Conservation (phyloP, 257 asterid genomes). For the Solanum sparsipilum region DNA sequence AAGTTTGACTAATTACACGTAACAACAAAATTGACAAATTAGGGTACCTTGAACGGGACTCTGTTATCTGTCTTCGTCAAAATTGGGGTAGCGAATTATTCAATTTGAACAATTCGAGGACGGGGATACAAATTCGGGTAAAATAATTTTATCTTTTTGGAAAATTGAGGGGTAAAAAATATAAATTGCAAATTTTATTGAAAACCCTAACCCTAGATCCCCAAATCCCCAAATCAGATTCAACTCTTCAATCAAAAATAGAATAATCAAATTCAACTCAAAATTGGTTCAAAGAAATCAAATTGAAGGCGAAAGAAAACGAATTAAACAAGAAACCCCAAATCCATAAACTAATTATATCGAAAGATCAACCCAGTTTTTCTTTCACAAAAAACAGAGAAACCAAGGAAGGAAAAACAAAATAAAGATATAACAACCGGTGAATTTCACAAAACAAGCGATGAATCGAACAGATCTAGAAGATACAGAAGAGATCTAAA, state of each 20-base stretch:
- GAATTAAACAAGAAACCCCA: neutral
- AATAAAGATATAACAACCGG: neutral
- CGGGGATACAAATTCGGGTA: neutral
- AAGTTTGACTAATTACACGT: neutral
- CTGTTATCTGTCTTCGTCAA: neutral
- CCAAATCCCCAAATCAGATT: conserved; percentile 6
- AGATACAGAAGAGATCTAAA: neutral
- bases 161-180: neutral
- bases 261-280: neutral
- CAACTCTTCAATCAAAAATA: neutral
- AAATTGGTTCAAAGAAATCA: neutral
- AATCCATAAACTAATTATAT: neutral
- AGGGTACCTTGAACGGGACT: neutral
- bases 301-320: neutral
- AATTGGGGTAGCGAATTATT: neutral
- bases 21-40: neutral
- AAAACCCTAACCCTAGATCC: conserved; percentile 12
- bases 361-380: neutral
- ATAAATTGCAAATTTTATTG: neutral
- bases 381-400: neutral
- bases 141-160: neutral
- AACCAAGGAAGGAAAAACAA: neutral
- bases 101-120: neutral
- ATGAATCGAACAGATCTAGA: conserved; percentile 3
- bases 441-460: neutral